Conservation (phyloP, 768 basidiomycete genomes). For the Rhodocollybia butyracea region DNA sequence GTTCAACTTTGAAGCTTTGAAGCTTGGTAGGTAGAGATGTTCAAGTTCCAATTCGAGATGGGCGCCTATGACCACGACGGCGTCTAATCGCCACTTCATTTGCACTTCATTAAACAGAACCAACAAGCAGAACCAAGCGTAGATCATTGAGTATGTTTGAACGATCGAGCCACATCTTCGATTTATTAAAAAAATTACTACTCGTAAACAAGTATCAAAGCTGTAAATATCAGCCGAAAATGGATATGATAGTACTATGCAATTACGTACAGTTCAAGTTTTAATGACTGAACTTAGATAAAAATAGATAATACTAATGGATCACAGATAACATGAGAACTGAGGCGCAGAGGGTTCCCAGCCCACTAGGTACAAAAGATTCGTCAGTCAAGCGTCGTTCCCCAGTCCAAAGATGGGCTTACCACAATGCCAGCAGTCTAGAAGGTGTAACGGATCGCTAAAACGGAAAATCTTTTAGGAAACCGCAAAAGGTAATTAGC, state of each 20-base stretch:
- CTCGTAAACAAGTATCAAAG: background rate
- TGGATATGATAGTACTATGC: no score
- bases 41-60: no score
- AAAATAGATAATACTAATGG: background rate
- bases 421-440: constrained; percentile 28
- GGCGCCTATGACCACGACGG: no score
- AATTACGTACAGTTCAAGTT: background rate
- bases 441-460: constrained; percentile 22
- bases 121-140: no score
- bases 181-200: no score
- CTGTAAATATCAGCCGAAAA: background rate
- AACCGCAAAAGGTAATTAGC: background rate
- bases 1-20: no score
- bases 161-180: no score
- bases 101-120: no score
- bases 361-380: constrained; percentile 8
- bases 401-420: background rate
- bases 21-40: no score
- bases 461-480: background rate
- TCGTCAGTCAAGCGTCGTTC: background rate
- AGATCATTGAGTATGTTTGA: no score
- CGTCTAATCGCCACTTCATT: no score
- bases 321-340: constrained; percentile 12
- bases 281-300: no score
- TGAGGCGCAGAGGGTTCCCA: constrained; percentile 6